Conservation (phyloP, 2,329 filamentous ascomycete species). For the Aureobasidium sp. region DNA sequence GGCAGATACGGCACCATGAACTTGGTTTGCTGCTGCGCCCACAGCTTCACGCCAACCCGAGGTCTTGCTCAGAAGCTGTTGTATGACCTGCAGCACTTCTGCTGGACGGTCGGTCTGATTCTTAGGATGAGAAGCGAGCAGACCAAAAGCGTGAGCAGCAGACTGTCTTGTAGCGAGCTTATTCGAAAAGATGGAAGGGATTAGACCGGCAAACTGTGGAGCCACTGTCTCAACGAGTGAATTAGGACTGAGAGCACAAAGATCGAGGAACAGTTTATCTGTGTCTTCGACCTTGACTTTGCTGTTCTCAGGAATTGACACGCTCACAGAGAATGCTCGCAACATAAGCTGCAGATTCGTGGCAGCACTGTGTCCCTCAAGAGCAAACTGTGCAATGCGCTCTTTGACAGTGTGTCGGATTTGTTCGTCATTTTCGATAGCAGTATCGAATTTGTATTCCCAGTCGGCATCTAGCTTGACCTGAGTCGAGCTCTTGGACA, state of each 20-base stretch:
- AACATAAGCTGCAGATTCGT: constrained; percentile 12
- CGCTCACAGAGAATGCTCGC: constrained; percentile 13
- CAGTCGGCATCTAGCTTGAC: constrained; percentile 66
- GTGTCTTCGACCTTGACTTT: constrained; percentile 12
- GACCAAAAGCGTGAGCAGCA: constrained; percentile 63
- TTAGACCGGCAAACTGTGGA: constrained; percentile 42
- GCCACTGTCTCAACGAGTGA: constrained; percentile 43
- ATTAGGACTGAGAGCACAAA: constrained; percentile 48
- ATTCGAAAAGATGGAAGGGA: constrained; percentile 59
- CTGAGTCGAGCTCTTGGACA: constrained; percentile 34
- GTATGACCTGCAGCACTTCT: constrained; percentile 36
- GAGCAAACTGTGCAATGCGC: constrained; percentile 37
- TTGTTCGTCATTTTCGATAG: constrained; percentile 60
- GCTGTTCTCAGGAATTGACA: not conserved
- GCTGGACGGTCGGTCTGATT: constrained; percentile 30
- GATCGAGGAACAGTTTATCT: constrained; percentile 40
- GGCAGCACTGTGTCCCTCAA: constrained; percentile 23
- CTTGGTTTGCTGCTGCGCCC: constrained; percentile 49
- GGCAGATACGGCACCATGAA: constrained; percentile 52
- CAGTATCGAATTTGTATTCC: constrained; percentile 68
- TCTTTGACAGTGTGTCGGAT: constrained; percentile 51
- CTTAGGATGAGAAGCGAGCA: constrained; percentile 57
- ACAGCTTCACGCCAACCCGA: constrained; percentile 49
- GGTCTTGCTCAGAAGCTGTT: constrained; percentile 39
- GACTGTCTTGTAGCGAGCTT: constrained; percentile 57